Conservation (phyloP, 345 rosid species). For the Citrus reticulata region DNA sequence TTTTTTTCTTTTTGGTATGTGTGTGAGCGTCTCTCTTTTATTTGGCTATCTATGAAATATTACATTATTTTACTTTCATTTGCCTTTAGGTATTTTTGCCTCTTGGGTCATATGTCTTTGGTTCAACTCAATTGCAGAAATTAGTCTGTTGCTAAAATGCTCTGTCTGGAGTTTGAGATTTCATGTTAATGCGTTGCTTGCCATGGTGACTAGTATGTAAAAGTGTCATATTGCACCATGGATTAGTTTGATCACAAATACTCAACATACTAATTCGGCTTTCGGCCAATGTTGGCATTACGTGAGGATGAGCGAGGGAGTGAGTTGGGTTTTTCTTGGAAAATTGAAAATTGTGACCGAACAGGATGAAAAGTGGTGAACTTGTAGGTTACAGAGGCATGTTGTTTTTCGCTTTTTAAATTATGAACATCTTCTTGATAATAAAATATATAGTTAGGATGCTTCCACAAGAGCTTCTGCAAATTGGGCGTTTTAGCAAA, state of each 20-base stretch:
- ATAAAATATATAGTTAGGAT: background rate
- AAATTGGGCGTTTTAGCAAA: background rate
- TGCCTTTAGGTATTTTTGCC: background rate
- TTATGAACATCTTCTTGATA: background rate
- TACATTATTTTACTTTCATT: background rate
- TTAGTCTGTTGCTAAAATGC: background rate
- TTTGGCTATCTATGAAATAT: background rate
- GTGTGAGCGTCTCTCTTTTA: background rate
- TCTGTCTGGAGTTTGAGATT: background rate
- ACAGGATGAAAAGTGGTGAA: background rate
- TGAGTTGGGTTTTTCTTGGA: background rate
- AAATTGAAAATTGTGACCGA: background rate
- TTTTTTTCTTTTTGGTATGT: background rate
- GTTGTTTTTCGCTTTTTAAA: background rate
- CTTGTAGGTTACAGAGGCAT: background rate
- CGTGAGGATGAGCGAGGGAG: background rate
- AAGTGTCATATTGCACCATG: background rate
- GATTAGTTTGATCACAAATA: background rate
- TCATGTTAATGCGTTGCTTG: background rate
- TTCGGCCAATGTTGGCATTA: background rate
- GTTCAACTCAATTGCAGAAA: background rate
- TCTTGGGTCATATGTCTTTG: no score
- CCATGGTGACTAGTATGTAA: background rate
- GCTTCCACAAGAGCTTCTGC: background rate
- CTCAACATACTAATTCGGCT: background rate